Evolutionary conservation across 2,329 filamentous ascomycete species (phyloP).

Genomic region (Epichloe elymi): DNA sequence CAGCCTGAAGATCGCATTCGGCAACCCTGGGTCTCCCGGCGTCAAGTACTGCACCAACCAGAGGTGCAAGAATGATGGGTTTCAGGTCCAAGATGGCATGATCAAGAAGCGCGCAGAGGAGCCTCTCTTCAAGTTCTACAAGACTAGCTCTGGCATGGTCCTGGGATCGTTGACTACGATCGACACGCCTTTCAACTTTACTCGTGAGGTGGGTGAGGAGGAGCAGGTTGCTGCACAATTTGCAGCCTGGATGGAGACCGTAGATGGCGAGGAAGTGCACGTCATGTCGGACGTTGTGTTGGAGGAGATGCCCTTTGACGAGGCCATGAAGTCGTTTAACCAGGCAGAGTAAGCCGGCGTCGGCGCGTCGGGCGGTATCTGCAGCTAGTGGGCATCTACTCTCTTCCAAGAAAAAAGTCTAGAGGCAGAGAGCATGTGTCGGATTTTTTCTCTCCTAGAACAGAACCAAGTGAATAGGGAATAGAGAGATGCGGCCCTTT

Average conservation of each 20-base stretch:
- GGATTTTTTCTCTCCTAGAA: too few species aligned
- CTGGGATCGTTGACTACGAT: conserved; percentile 6
- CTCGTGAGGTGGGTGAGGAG: conserved; percentile 5
- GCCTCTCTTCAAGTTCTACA: conserved; percentile 10
- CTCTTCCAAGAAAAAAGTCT: background rate
- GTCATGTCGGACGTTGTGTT: conserved; percentile 8
- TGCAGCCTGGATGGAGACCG: conserved; percentile 6
- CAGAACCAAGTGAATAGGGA: too few species aligned
- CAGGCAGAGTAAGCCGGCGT: background rate
- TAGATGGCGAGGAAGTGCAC: conserved; percentile 3
- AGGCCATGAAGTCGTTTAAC: background rate
- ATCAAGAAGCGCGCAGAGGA: conserved; percentile 6
- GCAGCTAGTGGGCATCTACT: background rate
- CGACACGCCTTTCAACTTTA: conserved; percentile 6
- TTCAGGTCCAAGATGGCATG: conserved; percentile 8
- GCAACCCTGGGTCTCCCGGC: conserved; percentile 7
- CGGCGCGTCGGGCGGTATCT: background rate
- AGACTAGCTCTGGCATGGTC: conserved; percentile 8
- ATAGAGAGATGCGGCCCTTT: too few species aligned
- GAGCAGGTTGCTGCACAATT: conserved; percentile 5
- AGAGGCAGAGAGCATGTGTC: too few species aligned
- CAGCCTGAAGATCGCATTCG: conserved; percentile 4
- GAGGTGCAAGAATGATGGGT: conserved; percentile 10
- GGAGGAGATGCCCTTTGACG: conserved; percentile 7
- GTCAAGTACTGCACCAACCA: conserved; percentile 10